phyloP scores from a whole-genome alignment of 495 filamentous ascomycete species.

The Chaetomium fimeti region DNA sequence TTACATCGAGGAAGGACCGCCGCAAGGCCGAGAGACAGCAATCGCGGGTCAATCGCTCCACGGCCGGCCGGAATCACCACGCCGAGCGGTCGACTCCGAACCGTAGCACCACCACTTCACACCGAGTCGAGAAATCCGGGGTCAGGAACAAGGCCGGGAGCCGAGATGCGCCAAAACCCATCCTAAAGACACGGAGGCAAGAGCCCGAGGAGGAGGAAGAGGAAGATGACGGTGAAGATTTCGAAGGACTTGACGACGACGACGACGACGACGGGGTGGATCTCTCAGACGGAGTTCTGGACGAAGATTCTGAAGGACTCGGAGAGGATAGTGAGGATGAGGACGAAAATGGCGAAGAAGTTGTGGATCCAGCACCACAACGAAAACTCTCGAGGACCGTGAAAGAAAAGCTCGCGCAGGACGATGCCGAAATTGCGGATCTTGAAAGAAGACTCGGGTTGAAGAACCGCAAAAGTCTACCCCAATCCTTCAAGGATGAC shows the following conservation, averaged over 20 bases:
- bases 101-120: neutral
- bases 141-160: neutral
- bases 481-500: slow-evolving; percentile 78
- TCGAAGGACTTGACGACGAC: slow-evolving; percentile 20
- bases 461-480: slow-evolving; percentile 70
- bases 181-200: slow-evolving; percentile 24
- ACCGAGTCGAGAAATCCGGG: neutral
- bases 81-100: slow-evolving; percentile 19
- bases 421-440: slow-evolving; percentile 84
- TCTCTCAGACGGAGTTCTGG: slow-evolving; percentile 26
- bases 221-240: slow-evolving; percentile 3
- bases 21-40: slow-evolving; percentile 51
- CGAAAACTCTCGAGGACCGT: slow-evolving; percentile 55
- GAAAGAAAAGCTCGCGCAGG: slow-evolving; percentile 64
- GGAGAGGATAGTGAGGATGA: slow-evolving; percentile 39
- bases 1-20: slow-evolving; percentile 47
- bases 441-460: slow-evolving; percentile 87
- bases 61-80: slow-evolving; percentile 14
- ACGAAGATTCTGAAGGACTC: slow-evolving; percentile 38
- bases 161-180: slow-evolving; percentile 14
- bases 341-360: slow-evolving; percentile 29
- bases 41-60: slow-evolving; percentile 35
- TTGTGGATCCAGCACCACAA: slow-evolving; percentile 28
- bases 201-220: slow-evolving; percentile 22
- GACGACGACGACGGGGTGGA: slow-evolving; percentile 31